Percentiles rank a stretch among this genome's conserved stretches.
phyloP scores from a whole-genome alignment of 2,329 filamentous ascomycete species.

The Neonectria hederae region DNA sequence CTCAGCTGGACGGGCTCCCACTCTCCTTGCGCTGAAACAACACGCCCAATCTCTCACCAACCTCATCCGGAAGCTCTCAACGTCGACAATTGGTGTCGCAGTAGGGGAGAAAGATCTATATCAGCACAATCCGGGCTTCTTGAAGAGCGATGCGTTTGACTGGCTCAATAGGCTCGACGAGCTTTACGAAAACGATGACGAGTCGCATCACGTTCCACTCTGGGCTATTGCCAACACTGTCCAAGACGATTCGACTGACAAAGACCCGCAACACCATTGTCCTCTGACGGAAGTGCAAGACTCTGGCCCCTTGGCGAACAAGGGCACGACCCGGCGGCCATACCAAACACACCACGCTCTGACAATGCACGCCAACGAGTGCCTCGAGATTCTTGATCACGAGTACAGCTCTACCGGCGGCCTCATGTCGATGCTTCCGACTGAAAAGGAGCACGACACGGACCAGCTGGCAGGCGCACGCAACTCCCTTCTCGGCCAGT shows the following conservation, averaged over 20 bases:
- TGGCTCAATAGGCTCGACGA: constrained; percentile 62
- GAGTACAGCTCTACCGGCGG: constrained; percentile 66
- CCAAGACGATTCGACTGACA: constrained; percentile 51
- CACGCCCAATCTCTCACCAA: constrained; percentile 66
- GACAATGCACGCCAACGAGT: constrained; percentile 66
- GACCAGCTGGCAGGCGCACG: constrained; percentile 55
- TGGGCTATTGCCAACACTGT: constrained; percentile 58
- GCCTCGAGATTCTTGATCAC: constrained; percentile 68
- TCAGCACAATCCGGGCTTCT: constrained; percentile 47
- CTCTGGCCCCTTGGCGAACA: constrained; percentile 27
- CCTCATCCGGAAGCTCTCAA: constrained; percentile 60
- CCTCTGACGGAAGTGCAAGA: constrained; percentile 49
- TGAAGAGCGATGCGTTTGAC: constrained; percentile 62
- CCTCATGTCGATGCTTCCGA: constrained; percentile 63
- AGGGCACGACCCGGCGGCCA: constrained; percentile 42
- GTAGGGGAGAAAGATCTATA: constrained; percentile 41
- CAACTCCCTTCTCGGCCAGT: constrained; percentile 65
- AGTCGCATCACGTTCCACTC: constrained; percentile 58
- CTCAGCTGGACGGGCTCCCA: constrained; percentile 63
- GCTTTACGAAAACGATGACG: constrained; percentile 60
- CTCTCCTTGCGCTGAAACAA: constrained; percentile 66
- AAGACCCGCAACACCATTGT: constrained; percentile 57
- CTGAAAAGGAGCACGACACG: constrained; percentile 44
- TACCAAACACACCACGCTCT: constrained; percentile 60
- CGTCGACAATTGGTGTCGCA: constrained; percentile 45